Evolutionary conservation across 2,329 filamentous ascomycete species (phyloP), one percentile per base, ranked within the genome.

Genomic region (Trichoderma atrobrunneum): DNA sequence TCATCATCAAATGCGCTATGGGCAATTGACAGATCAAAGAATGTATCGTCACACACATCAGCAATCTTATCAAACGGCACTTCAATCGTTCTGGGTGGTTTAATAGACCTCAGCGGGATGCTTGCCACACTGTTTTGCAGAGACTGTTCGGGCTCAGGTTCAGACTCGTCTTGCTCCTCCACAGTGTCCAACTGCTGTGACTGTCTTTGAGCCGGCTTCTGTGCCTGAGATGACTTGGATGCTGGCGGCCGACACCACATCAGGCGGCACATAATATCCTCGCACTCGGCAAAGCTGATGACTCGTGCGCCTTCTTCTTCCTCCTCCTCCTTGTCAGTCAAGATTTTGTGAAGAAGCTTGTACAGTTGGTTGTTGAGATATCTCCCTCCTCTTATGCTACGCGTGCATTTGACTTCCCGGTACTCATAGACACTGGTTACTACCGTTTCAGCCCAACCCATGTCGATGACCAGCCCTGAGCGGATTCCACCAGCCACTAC

Each of bases 391-490:
- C 96, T 87, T 16, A 93, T 86, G 51, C 89, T 95, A 69, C 93
- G 87, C 71, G 86, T 88, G 69, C 89, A 89, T 18, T 87, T 85
- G 1, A 97, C 89, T 79, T 97, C 94, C 69, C 93, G 91, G 80
- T 94, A 97, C 82, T 99, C 96, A 78, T 95, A 98, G 7, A 98
- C 87, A 7, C 91, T 92, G 0, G 94, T 97, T 26, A 97, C 89
- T 0, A 91, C 88, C 0, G 95, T 97, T 81, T 98, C 96, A 56
- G 90, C 87, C 96, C 96, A 99, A 57, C 95, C 96, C 73, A 99
- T 87, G 78, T 99, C 94, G 48, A 99, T 86, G 0, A 98, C 89
- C 56, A 99, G 81, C 1, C 92, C 94, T n/a, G 93, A 93, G 16
- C 96, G 90, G 54, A 97, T 84, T 0, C 96, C 96, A 7, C 95